phyloP scores from a whole-genome alignment of 768 basidiomycete species.

The Tricholoma furcatifolium region DNA sequence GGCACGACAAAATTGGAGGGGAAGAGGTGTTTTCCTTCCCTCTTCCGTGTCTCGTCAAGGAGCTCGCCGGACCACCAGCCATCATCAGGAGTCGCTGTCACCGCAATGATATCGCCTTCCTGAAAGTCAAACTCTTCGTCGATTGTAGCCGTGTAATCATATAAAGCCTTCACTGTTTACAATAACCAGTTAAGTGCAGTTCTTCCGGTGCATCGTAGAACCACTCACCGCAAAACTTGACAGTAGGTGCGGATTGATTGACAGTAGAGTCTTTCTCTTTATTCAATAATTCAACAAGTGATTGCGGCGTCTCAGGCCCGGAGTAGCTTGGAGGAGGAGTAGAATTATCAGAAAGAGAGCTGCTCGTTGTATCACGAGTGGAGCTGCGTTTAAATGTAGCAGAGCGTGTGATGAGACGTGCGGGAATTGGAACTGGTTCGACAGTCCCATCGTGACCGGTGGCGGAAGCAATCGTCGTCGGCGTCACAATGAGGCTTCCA shows the following conservation, averaged over 20 bases:
- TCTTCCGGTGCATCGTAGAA: neutral
- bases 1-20: slow-evolving; percentile 86
- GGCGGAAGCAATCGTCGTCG: slow-evolving; percentile 73
- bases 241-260: slow-evolving; percentile 76
- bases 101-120: slow-evolving; percentile 91
- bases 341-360: slow-evolving; percentile 8
- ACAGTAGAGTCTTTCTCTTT: too few species aligned
- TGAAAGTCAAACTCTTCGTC: slow-evolving; percentile 97
- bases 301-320: neutral
- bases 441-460: slow-evolving; percentile 29
- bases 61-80: slow-evolving; percentile 99
- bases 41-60: slow-evolving; percentile 68
- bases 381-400: slow-evolving; percentile 31
- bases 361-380: slow-evolving; percentile 20
- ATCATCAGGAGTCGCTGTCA: slow-evolving; percentile 93
- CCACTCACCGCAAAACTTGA: slow-evolving; percentile 33
- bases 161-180: slow-evolving; percentile 76
- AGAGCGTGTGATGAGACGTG: slow-evolving; percentile 17
- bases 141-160: slow-evolving; percentile 81
- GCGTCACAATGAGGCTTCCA: slow-evolving; percentile 76
- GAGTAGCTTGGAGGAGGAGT: slow-evolving; percentile 12
- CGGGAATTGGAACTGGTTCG: slow-evolving; percentile 13
- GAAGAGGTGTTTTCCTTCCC: slow-evolving; percentile 74
- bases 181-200: slow-evolving; percentile 12
- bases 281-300: too few species aligned